Evolutionary conservation across 2,329 filamentous ascomycete genomes (phyloP).

Genomic region (Pseudofabraea citricarpa): DNA sequence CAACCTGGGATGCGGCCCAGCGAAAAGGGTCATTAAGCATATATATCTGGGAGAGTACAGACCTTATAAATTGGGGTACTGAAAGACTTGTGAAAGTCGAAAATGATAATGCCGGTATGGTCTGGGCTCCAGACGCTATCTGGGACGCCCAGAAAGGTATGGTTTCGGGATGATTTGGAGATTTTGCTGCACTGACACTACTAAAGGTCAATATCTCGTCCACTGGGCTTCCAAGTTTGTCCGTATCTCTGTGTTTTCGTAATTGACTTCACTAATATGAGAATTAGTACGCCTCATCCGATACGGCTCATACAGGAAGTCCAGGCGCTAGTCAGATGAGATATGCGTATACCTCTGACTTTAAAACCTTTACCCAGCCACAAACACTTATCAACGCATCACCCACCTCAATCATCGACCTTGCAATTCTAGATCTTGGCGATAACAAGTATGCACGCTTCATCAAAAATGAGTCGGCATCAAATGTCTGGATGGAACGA

Average conservation of each 20-base stretch:
- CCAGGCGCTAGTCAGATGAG: slow-evolving; percentile 41
- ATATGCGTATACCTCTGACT: slow-evolving; percentile 51
- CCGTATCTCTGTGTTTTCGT: slow-evolving; percentile 11
- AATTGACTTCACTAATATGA: not conserved
- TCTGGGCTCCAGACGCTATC: slow-evolving; percentile 52
- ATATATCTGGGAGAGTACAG: slow-evolving; percentile 49
- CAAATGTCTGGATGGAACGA: slow-evolving; percentile 46
- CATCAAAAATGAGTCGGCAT: slow-evolving; percentile 49
- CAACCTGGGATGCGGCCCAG: slow-evolving; percentile 47
- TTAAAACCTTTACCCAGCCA: slow-evolving; percentile 45
- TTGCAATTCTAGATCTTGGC: slow-evolving; percentile 49
- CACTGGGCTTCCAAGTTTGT: slow-evolving; percentile 45
- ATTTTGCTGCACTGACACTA: too few species aligned
- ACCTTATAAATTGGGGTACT: slow-evolving; percentile 43
- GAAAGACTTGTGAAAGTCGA: slow-evolving; percentile 47
- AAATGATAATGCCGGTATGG: slow-evolving; percentile 49
- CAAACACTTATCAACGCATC: slow-evolving; percentile 44
- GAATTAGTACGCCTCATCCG: slow-evolving; percentile 39
- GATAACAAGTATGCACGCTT: slow-evolving; percentile 43
- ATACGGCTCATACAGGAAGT: slow-evolving; percentile 42
- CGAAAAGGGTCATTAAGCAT: slow-evolving; percentile 46
- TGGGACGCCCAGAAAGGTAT: slow-evolving; percentile 41
- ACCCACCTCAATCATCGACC: slow-evolving; percentile 45
- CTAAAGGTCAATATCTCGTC: slow-evolving; percentile 37
- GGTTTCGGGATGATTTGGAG: too few species aligned